Evolutionary conservation across 2,329 filamentous ascomycete species (phyloP), one percentile per base, ranked within the genome.

Genomic region (Penicillium sp.): DNA sequence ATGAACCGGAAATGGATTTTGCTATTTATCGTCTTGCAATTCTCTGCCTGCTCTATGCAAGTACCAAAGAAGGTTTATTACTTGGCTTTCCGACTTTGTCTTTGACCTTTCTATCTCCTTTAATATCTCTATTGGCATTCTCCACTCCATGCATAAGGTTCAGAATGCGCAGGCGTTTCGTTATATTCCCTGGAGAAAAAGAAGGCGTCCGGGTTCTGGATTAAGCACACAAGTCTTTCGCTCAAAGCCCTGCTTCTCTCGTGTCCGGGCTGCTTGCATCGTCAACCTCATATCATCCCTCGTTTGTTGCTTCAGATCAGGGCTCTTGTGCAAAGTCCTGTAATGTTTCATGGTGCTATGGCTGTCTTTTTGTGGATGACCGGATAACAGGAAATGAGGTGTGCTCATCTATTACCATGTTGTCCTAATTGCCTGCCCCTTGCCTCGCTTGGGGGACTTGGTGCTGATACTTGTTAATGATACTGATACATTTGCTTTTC

Each of bases 1-100:
- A 56, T 55, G 61, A 58, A 55, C 56, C 55, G 57, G 59, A 61
- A 49, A 46, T 61, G 53, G 55, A 55, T 55, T 51, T 57, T 55
- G 49, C 52, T 60, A 47, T 53, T 18, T 53, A 49, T 41, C 39
- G 42, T 44, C 20, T 41, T 51, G 35, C 45, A 52, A 44, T 31
- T 48, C 37, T 41, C 18, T 39, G 28, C 47, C 23, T 31, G 39
- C 52, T 43, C 52, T 43, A 46, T 53, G 41, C 54, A 52, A 48
- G 52, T 44, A 50, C 24, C 42, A 48, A 39, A 46, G 40, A 45
- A 13, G 44, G 46, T 29, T 37, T 56, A 42, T 46, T 46, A 55
- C 50, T 39, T 47, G 46, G 44, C 50, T 54, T 53, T 50, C 18
- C 35, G 23, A 28, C 45, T 24, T 40, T 33, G 28, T 33, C 50